phyloP scores from a whole-genome alignment of 345 rosid species.

The Cardamine chenopodiifolia region DNA sequence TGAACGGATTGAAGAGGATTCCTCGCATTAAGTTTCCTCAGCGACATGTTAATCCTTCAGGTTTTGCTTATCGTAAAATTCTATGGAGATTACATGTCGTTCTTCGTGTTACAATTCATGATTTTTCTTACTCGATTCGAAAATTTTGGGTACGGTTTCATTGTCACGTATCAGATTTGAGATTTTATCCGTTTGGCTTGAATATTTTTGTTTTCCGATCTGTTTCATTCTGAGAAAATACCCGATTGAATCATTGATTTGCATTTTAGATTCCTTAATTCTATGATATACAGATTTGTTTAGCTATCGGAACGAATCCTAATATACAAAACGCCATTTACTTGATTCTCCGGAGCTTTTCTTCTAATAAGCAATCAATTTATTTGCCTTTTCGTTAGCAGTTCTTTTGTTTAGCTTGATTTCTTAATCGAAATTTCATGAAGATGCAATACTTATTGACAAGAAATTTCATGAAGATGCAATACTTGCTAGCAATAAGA shows the following conservation, averaged over 20 bases:
- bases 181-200: not conserved
- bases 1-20: conserved; percentile 75
- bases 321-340: not conserved
- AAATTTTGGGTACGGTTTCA: not conserved
- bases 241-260: not conserved
- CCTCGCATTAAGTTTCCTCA: conserved; percentile 89
- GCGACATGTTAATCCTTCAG: conserved; percentile 57
- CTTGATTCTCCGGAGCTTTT: not conserved
- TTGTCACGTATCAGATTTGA: not conserved
- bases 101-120: conserved; percentile 7
- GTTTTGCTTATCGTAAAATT: conserved; percentile 25
- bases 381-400: too few relatives aligned
- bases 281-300: not conserved
- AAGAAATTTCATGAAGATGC: not conserved
- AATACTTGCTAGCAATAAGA: not conserved
- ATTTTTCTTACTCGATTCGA: not conserved
- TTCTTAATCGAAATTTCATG: too few relatives aligned
- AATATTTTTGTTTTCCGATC: not conserved
- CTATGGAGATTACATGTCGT: not conserved
- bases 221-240: conserved; percentile 2
- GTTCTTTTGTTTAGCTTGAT: too few relatives aligned
- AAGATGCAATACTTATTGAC: too few relatives aligned
- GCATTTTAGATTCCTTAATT: conserved; percentile 11
- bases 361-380: not conserved
- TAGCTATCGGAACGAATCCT: not conserved